Percentiles rank a stretch among this genome's conserved stretches.
phyloP scores from a whole-genome alignment of 768 basidiomycete genomes.

The Piloderma croceum region DNA sequence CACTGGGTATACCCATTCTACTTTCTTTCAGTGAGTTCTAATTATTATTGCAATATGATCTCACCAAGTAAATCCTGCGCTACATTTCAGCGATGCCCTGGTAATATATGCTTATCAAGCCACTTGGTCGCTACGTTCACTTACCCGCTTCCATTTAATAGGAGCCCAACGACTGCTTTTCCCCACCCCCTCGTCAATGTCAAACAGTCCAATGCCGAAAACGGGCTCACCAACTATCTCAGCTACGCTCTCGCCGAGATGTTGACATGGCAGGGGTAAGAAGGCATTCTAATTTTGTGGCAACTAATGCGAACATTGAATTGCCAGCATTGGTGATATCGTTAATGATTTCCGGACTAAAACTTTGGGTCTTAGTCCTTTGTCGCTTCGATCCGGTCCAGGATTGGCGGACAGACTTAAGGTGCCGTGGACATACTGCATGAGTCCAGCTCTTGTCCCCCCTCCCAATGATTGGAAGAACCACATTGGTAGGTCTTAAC shows the following conservation, averaged over 20 bases:
- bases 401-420: constrained; percentile 47
- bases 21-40: constrained; percentile 51
- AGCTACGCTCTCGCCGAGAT: constrained; percentile 56
- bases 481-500: constrained; percentile 41
- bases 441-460: constrained; percentile 52
- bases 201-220: constrained; percentile 46
- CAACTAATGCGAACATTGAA: constrained; percentile 1
- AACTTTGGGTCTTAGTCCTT: constrained; percentile 42
- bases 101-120: constrained; percentile 20
- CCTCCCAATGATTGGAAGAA: constrained; percentile 61
- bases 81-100: constrained; percentile 56
- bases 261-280: constrained; percentile 55
- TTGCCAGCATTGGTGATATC: constrained; percentile 47
- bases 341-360: constrained; percentile 51
- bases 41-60: neutral
- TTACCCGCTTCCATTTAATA: constrained; percentile 11
- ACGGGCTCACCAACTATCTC: constrained; percentile 51
- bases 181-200: constrained; percentile 62
- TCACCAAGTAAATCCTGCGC: neutral
- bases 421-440: constrained; percentile 60
- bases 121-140: neutral
- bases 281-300: neutral
- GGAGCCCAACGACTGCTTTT: constrained; percentile 49
- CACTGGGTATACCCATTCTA: constrained; percentile 51
- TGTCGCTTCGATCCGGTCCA: constrained; percentile 46